Evolutionary conservation across 1,139 yeast species (phyloP).

Genomic region (Arxiozyma slooffiae): DNA sequence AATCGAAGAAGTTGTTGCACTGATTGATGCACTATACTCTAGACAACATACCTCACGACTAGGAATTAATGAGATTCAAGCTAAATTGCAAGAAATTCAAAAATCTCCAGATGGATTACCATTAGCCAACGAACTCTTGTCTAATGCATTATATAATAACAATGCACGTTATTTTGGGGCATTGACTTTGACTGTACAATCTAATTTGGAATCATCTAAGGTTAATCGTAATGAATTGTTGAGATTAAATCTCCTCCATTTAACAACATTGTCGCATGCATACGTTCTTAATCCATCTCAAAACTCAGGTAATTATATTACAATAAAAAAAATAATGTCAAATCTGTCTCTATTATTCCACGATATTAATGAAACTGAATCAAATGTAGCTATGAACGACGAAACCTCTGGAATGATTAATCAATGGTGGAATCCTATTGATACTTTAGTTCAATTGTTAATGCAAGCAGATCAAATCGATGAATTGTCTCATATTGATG

Average conservation of each 20-base stretch:
- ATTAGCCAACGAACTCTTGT: slow-evolving; percentile 43
- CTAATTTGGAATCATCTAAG: slow-evolving; percentile 28
- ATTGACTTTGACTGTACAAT: slow-evolving; percentile 52
- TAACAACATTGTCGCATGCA: slow-evolving; percentile 13
- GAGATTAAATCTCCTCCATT: slow-evolving; percentile 22
- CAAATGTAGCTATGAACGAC: background rate
- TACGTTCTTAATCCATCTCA: slow-evolving; percentile 15
- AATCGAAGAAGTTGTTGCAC: slow-evolving; percentile 20
- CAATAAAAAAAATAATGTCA: slow-evolving; percentile 41
- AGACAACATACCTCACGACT: slow-evolving; percentile 24
- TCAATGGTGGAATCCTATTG: slow-evolving; percentile 36
- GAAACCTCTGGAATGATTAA: slow-evolving; percentile 5
- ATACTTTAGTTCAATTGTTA: slow-evolving; percentile 26
- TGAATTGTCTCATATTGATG: slow-evolving; percentile 11
- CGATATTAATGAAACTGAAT: slow-evolving; percentile 25
- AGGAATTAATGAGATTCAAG: slow-evolving; percentile 41
- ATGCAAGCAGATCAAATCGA: slow-evolving; percentile 10
- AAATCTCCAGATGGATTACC: slow-evolving; percentile 41
- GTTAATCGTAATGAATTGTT: slow-evolving; percentile 20
- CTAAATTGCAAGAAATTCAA: slow-evolving; percentile 45
- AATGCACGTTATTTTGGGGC: slow-evolving; percentile 67
- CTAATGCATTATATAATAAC: slow-evolving; percentile 30
- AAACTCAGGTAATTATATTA: slow-evolving; percentile 21
- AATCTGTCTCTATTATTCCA: slow-evolving; percentile 45
- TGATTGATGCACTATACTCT: slow-evolving; percentile 26